A percentile compares a stretch with the other conserved stretches of the same genome.
These are phyloP conservation scores for Boletellus ananas DNA, from an alignment of 768 basidiomycete species.

Conservation along the genomic window DNA sequence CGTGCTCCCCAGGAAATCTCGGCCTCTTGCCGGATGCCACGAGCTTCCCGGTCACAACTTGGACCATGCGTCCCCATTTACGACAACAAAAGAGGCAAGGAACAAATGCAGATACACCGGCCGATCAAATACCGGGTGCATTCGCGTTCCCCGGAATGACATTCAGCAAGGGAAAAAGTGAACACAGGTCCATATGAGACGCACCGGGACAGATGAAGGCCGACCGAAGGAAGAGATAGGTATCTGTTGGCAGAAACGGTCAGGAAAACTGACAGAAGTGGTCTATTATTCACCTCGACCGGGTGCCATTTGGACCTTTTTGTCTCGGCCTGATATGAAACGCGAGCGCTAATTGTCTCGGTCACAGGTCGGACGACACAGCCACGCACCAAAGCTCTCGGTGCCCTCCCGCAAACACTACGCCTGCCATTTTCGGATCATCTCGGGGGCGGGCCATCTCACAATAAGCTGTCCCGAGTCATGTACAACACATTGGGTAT, in stretches of 20 bases:
- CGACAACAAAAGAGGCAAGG: conserved; percentile 20
- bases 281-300: not conserved
- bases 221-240: not conserved
- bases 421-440: conserved; percentile 19
- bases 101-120: not conserved
- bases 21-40: not conserved
- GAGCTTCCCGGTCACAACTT: conserved; percentile 5
- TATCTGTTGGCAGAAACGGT: not conserved
- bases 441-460: not conserved
- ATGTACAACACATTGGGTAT: not conserved
- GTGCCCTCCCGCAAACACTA: conserved; percentile 12
- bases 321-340: conserved; percentile 11
- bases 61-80: conserved; percentile 6
- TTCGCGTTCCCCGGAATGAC: not conserved
- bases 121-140: not conserved
- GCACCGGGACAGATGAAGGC: not conserved
- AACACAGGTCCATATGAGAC: not conserved
- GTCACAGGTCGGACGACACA: conserved; percentile 13
- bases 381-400: conserved; percentile 8
- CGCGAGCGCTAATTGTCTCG: conserved; percentile 21
- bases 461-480: not conserved
- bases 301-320: conserved; percentile 10
- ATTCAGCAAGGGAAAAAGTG: not conserved
- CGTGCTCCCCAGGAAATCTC: not conserved
- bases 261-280: not conserved